Evolutionary conservation across 1,139 yeast genomes (phyloP), one percentile per base, ranked within the genome.

Genomic region (Hanseniaspora sp.): DNA sequence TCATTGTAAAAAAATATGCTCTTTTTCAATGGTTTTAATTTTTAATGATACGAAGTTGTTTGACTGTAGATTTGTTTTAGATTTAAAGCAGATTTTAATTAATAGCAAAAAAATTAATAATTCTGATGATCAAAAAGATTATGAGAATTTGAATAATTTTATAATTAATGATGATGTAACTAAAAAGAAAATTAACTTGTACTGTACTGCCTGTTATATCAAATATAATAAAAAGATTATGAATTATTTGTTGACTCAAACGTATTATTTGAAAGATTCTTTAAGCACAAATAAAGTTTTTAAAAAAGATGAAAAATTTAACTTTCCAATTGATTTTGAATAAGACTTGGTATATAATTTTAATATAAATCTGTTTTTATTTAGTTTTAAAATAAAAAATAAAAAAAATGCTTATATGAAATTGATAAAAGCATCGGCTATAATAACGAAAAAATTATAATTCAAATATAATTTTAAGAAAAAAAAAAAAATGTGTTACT

Each of bases 11-110:
- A 51, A 44, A 35, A 45, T 51, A 31, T 51, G 54, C 11, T 44
- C 54, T 23, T 51, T 51, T 39, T 41, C 54, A 5, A 45, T 45
- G 39, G 54, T 51, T 17, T 18, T 51, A 11, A 37, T 39, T 8
- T 51, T 35, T 42, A 33, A 38, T 11, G 54, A 51, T 23, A 30
- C 7, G 8, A 35, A 6, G 4, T 17, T 51, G n/a, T 40, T 18
- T 17, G 35, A 51, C 17, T 18, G n/a, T 9, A 44, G 34, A 31
- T 2, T 11, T 9, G 2, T 13, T 6, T 15, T 51, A 28, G 33
- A 5, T 28, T 39, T 51, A 23, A 33, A 39, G 12, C 47, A 51
- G 8, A 51, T 51, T 12, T 33, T 51, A 28, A 23, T 39, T 13
- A 38, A 35, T 17, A 44, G 48, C 15, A 45, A 39, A n/a, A 51